Evolutionary conservation across 106 monocot genomes (phyloP).

Genomic region (Xerophyta viscosa): DNA sequence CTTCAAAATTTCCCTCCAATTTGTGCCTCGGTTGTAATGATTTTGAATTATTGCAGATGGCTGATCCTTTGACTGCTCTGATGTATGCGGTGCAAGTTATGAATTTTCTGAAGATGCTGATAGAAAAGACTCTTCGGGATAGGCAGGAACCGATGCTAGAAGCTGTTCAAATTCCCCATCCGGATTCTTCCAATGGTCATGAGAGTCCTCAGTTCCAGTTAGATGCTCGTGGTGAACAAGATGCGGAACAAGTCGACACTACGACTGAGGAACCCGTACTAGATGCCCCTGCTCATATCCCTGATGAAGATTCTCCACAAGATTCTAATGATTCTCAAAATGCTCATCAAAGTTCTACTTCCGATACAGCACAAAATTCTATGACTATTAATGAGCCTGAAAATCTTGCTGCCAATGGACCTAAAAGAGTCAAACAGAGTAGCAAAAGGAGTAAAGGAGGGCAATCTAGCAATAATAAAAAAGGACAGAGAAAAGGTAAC

Average conservation of each 20-base stretch:
- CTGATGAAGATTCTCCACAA: conserved; percentile 10
- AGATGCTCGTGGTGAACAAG: conserved; percentile 19
- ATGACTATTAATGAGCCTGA: conserved; percentile 14
- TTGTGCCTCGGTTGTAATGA: too few species aligned
- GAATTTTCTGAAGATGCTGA: conserved; percentile 43
- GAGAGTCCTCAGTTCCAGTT: conserved; percentile 4
- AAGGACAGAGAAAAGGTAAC: conserved; percentile 31
- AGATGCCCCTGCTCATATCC: conserved; percentile 8
- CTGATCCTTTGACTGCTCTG: conserved; percentile 48
- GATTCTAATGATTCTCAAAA: conserved; percentile 11
- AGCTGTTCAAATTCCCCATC: background rate
- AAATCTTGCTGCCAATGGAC: conserved; percentile 3
- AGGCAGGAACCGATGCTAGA: conserved; percentile 16
- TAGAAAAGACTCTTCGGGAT: conserved; percentile 26
- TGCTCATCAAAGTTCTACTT: background rate
- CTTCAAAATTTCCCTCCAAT: too few species aligned
- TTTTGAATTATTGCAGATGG: conserved; percentile 20
- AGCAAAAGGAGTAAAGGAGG: conserved; percentile 17
- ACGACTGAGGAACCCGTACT: conserved; percentile 32
- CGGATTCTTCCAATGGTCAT: conserved; percentile 19
- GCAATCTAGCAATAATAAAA: conserved; percentile 20
- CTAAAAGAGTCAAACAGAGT: conserved; percentile 1
- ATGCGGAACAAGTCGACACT: conserved; percentile 15
- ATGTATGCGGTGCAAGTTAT: conserved; percentile 66
- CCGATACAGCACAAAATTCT: conserved; percentile 6